Evolutionary conservation across 1,139 yeast species (phyloP).

Genomic region (Zygosaccharomyces pseudobailii): DNA sequence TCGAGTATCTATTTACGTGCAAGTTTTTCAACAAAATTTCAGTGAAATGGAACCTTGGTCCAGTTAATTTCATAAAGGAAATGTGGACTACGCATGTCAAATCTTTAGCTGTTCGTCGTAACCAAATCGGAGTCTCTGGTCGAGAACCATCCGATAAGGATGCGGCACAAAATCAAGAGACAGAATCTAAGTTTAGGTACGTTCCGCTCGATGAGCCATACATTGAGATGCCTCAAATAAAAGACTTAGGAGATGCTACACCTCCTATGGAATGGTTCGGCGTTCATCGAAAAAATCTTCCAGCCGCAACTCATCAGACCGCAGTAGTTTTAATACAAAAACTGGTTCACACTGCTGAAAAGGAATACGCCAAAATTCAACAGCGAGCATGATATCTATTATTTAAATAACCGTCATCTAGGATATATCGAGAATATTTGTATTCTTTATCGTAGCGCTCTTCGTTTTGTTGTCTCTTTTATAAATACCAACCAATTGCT

Average conservation of each 20-base stretch:
- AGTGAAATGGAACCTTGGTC: conserved; percentile 88
- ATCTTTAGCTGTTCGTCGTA: conserved; percentile 48
- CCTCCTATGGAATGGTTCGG: conserved; percentile 99
- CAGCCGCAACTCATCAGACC: conserved; percentile 77
- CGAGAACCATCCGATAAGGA: conserved; percentile 29
- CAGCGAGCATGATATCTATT: conserved; percentile 27
- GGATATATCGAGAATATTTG: conserved; percentile 37
- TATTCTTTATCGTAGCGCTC: conserved; percentile 72
- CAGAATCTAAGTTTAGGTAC: conserved; percentile 56
- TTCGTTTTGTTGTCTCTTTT: conserved; percentile 88
- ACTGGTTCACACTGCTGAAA: conserved; percentile 57
- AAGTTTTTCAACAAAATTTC: conserved; percentile 87
- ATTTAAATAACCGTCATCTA: conserved; percentile 1
- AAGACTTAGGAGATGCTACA: conserved; percentile 92
- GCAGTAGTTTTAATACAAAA: conserved; percentile 71
- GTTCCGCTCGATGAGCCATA: conserved; percentile 67
- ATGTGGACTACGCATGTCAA: conserved; percentile 81
- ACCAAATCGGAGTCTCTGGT: conserved; percentile 30
- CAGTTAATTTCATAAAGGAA: conserved; percentile 84
- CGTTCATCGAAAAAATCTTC: conserved; percentile 76
- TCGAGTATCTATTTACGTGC: conserved; percentile 64
- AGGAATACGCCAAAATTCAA: conserved; percentile 37
- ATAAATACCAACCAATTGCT: conserved; percentile 91
- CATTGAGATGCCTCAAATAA: conserved; percentile 83
- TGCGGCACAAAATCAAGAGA: conserved; percentile 56